These are phyloP conservation scores for Coniella vitis DNA, from an alignment of 2,329 filamentous ascomycete species.

Conservation along the genomic window DNA sequence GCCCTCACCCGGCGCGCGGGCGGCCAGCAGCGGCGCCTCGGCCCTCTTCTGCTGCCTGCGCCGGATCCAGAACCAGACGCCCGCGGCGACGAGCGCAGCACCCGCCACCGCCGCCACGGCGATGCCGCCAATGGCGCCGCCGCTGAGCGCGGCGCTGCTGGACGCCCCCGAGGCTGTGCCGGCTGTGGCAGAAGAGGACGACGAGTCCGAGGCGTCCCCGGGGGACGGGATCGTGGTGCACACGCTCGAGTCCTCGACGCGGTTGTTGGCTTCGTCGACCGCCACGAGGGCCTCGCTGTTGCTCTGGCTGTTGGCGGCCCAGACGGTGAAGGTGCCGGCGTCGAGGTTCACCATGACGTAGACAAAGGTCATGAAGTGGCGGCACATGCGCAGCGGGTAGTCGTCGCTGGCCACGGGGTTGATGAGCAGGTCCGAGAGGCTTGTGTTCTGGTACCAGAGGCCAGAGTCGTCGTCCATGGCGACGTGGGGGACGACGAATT, in stretches of 20 bases:
- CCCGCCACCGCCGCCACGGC: slow-evolving; percentile 17
- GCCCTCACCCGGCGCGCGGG: neutral
- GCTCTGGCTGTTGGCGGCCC: neutral
- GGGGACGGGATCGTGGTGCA: neutral
- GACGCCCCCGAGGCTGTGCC: neutral
- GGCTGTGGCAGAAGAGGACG: too few species aligned
- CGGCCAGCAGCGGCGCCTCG: neutral
- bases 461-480: neutral
- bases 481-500: neutral
- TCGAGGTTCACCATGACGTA: neutral
- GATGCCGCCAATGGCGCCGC: slow-evolving; percentile 24
- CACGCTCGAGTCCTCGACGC: neutral
- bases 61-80: slow-evolving; percentile 21
- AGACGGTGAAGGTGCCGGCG: neutral
- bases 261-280: neutral
- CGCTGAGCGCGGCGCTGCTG: neutral
- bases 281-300: neutral
- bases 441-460: neutral
- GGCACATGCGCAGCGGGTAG: neutral
- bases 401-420: neutral
- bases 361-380: neutral
- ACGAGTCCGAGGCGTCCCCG: neutral
- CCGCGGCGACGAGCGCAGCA: slow-evolving; percentile 17
- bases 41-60: slow-evolving; percentile 4
- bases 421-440: neutral